These are phyloP conservation scores for Phoma sp. DNA, from an alignment of 2,329 filamentous ascomycete genomes.

Conservation along the genomic window DNA sequence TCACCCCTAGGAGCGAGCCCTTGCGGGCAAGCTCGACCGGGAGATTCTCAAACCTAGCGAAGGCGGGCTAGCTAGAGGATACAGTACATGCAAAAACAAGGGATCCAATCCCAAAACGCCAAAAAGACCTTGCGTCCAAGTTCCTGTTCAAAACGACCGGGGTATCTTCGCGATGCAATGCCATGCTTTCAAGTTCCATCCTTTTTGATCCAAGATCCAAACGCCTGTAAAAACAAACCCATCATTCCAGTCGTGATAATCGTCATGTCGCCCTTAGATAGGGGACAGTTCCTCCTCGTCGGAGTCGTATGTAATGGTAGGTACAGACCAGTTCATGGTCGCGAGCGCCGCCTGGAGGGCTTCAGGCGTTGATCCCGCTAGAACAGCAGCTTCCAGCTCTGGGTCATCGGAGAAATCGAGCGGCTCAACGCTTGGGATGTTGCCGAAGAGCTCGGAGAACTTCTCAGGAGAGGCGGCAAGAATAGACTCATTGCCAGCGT, in stretches of 20 bases:
- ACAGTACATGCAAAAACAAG: background rate
- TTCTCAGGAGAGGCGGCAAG: conserved; percentile 27
- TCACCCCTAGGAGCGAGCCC: conserved; percentile 12
- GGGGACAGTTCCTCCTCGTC: conserved; percentile 31
- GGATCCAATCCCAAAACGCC: background rate
- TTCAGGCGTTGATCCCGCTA: conserved; percentile 13
- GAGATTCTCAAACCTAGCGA: conserved; percentile 6
- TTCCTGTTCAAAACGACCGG: background rate
- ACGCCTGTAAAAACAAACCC: background rate
- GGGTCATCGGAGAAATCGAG: conserved; percentile 27
- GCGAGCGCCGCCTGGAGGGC: conserved; percentile 20
- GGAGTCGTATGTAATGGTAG: conserved; percentile 30
- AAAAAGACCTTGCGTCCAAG: background rate
- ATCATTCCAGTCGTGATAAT: background rate
- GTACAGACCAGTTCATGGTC: conserved; percentile 21
- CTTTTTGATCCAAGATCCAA: background rate
- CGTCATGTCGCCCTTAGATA: conserved; percentile 2
- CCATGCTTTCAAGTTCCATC: background rate
- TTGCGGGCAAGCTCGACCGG: conserved; percentile 10
- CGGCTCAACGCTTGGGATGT: conserved; percentile 28
- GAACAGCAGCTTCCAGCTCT: conserved; percentile 20
- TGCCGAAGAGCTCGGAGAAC: conserved; percentile 19
- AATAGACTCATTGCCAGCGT: conserved; percentile 32
- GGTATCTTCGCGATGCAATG: background rate
- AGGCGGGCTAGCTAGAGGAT: background rate